Evolutionary conservation across 352 stramenopile genomes (phyloP), one percentile per base, ranked within the genome.

Genomic region (Phytopythium montanum): DNA sequence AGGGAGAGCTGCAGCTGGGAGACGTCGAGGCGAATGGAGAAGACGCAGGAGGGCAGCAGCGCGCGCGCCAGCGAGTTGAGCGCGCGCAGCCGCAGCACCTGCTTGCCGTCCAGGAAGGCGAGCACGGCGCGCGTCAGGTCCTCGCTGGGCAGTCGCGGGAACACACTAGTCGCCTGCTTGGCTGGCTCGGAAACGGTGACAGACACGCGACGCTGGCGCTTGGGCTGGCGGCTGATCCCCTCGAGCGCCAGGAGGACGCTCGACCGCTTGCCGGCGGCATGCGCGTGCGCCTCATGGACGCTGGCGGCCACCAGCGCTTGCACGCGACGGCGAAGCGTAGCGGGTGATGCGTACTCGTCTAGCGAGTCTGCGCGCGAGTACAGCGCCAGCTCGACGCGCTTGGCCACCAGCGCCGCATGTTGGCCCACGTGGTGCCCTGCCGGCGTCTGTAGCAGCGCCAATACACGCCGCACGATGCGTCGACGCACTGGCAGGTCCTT

Each of bases 321-420:
- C 26, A 93, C 68, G 23, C 84, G 78, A 28, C 81, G 65, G n/a
- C 76, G 79, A 56, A 93, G 64, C 13, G 84, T 93, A 26, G 76
- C 72, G 44, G 85, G 57, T 64, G 90, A 87, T 46, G 69, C 71
- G 63, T 91, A 93, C 61, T 93, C 84, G 36, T 69, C 71, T 41
- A 89, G 53, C 3, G 79, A 90, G 0, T 66, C 77, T 8, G 84
- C 84, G 23, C 78, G 76, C 9, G 81, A 83, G 62, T 93, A 93
- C 25, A 93, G 56, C 14, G 76, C 82, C 10, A 93, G 34, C 38
- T 93, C 84, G 50, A 93, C 90, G 50, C 76, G 84, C 52, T 89
- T 90, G 4, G 80, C 82, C 25, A 92, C 66, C 25, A 73, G 31
- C 60, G 73, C 63, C n/a, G 56, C 60, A 46, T 49, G 33, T 8